These are phyloP conservation scores for Cystofilobasidium macerans DNA, from an alignment of 768 basidiomycete species.

Conservation along the genomic window DNA sequence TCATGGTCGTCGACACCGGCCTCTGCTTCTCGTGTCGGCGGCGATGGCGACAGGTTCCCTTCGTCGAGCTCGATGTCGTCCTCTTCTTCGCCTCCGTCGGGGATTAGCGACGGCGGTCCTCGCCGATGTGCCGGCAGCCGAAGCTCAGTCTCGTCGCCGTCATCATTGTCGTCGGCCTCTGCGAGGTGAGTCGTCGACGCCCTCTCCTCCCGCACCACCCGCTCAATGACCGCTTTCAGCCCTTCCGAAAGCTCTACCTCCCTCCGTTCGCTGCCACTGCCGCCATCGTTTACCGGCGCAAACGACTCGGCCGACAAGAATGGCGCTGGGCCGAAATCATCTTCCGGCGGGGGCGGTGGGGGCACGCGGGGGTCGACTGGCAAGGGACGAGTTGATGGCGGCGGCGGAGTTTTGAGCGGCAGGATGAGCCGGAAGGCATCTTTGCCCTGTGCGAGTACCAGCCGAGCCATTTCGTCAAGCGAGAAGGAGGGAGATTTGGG, in stretches of 20 bases:
- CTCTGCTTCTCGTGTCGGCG: background rate
- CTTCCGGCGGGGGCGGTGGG: background rate
- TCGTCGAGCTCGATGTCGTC: background rate
- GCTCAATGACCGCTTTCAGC: too few species aligned
- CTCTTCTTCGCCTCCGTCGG: background rate
- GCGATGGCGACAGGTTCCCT: background rate
- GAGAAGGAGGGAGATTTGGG: too few species aligned
- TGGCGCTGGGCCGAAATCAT: background rate
- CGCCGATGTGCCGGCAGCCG: background rate
- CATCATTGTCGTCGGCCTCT: background rate
- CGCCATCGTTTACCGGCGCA: background rate
- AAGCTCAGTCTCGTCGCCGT: background rate
- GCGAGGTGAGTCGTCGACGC: background rate
- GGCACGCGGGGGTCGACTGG: background rate
- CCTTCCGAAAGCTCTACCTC: too few species aligned
- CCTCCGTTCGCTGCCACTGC: too few species aligned
- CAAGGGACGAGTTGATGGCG: background rate
- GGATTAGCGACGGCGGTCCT: background rate
- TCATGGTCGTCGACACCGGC: background rate
- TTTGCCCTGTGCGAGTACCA: background rate
- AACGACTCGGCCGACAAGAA: background rate
- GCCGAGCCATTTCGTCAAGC: too few species aligned
- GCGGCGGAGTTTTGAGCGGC: background rate
- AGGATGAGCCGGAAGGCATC: conserved; percentile 3
- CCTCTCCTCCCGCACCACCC: too few species aligned